These are phyloP conservation scores for Diaporthe citrichinensis DNA, from an alignment of 2,329 filamentous ascomycete genomes.

Conservation along the genomic window DNA sequence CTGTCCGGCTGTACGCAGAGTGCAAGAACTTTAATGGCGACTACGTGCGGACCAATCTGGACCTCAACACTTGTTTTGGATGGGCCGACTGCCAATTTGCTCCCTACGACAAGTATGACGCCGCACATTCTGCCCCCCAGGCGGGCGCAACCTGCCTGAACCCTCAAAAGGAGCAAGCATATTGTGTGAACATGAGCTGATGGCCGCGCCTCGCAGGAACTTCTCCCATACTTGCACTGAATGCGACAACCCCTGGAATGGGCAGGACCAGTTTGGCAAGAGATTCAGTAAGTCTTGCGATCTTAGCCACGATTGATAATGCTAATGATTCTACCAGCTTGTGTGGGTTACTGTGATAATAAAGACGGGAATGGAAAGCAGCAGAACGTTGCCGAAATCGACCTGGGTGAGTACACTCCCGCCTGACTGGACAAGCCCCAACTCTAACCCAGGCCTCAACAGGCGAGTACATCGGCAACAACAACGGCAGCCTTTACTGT, in stretches of 20 bases:
- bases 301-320: no score
- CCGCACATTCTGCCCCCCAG: background rate
- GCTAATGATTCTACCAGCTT: background rate
- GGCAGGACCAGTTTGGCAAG: background rate
- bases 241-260: background rate
- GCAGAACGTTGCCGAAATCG: background rate
- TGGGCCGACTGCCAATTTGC: background rate
- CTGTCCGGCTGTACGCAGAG: background rate
- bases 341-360: background rate
- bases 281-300: background rate
- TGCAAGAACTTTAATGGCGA: background rate
- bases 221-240: background rate
- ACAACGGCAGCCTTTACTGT: background rate
- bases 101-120: slow-evolving; percentile 2
- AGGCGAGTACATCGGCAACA: background rate
- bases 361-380: background rate
- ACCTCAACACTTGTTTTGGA: slow-evolving; percentile 5
- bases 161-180: background rate
- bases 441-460: background rate
- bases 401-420: background rate
- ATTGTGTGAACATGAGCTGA: background rate
- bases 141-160: background rate
- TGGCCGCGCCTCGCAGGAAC: background rate
- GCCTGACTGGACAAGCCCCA: background rate
- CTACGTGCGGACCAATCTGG: background rate